Conservation (phyloP, 805 yeast genomes). For the Barnettozyma californica region DNA sequence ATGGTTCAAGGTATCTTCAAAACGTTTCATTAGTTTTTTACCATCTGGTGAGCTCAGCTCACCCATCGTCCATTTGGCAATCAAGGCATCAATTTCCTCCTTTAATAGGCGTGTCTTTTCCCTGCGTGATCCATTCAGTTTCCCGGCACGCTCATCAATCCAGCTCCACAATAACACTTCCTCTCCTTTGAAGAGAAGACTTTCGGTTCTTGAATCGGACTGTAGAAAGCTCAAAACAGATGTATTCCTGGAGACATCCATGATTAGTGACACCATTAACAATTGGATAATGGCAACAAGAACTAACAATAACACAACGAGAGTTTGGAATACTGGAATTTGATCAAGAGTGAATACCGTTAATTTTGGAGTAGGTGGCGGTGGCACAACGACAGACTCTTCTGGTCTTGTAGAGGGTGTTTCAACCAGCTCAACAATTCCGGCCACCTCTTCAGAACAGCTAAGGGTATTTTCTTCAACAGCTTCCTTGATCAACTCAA, state of each 20-base stretch:
- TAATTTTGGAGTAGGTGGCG: background rate
- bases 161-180: constrained; percentile 25
- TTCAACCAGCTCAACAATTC: background rate
- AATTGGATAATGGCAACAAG: constrained; percentile 14
- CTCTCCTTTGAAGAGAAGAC: constrained; percentile 17
- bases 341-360: background rate
- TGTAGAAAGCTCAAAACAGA: constrained; percentile 5
- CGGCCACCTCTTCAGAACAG: constrained; percentile 10
- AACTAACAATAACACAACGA: constrained; percentile 9
- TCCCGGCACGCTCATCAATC: constrained; percentile 26
- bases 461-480: constrained; percentile 20
- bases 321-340: constrained; percentile 10
- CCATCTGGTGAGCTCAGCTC: constrained; percentile 16
- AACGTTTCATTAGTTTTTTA: constrained; percentile 10
- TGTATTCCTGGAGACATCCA: background rate
- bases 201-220: constrained; percentile 7
- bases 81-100: constrained; percentile 20
- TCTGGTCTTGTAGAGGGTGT: background rate
- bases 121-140: constrained; percentile 5
- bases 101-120: constrained; percentile 6
- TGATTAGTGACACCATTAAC: constrained; percentile 10
- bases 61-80: constrained; percentile 19
- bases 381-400: background rate
- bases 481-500: constrained; percentile 23
- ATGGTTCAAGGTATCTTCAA: constrained; percentile 17